phyloP scores from a whole-genome alignment of 2,329 filamentous ascomycete genomes.

The Rhynchosporium graminicola region DNA sequence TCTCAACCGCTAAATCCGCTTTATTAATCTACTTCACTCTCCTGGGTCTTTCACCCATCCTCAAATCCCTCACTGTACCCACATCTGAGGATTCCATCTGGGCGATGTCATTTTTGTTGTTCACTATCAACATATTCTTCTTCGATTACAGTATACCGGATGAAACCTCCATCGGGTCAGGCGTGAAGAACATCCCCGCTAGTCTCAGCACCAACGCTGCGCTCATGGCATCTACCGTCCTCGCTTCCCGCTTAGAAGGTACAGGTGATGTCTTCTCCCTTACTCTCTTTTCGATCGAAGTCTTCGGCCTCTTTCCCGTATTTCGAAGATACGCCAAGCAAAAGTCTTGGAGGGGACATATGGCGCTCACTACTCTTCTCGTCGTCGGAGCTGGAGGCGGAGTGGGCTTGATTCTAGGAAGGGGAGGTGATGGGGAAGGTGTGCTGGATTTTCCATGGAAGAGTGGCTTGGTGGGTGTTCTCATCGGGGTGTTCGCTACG shows the following conservation, averaged over 20 bases:
- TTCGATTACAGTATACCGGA: constrained; percentile 79
- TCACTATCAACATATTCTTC: constrained; percentile 95
- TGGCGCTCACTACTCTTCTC: constrained; percentile 71
- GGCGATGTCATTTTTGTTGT: constrained; percentile 91
- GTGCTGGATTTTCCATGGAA: constrained; percentile 48
- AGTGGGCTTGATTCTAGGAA: constrained; percentile 62
- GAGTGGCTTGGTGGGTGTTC: constrained; percentile 59
- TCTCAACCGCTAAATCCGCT: constrained; percentile 88
- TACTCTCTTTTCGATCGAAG: constrained; percentile 94
- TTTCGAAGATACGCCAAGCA: constrained; percentile 87
- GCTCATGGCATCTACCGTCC: constrained; percentile 91
- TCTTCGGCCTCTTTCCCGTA: constrained; percentile 96
- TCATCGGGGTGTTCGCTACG: constrained; percentile 73
- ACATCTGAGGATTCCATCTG: constrained; percentile 95
- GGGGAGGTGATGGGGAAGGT: constrained; percentile 55
- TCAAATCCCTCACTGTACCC: constrained; percentile 92
- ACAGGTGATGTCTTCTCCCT: constrained; percentile 94
- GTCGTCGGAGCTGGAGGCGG: constrained; percentile 80
- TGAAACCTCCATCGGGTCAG: constrained; percentile 53
- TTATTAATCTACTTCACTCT: constrained; percentile 91
- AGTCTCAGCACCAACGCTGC: constrained; percentile 91
- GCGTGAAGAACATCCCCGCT: constrained; percentile 47
- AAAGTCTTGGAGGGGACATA: constrained; percentile 78
- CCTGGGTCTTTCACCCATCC: constrained; percentile 87
- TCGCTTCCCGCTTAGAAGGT: constrained; percentile 83